Conservation (phyloP, 768 basidiomycete species). For the Termitomyces sp. region DNA sequence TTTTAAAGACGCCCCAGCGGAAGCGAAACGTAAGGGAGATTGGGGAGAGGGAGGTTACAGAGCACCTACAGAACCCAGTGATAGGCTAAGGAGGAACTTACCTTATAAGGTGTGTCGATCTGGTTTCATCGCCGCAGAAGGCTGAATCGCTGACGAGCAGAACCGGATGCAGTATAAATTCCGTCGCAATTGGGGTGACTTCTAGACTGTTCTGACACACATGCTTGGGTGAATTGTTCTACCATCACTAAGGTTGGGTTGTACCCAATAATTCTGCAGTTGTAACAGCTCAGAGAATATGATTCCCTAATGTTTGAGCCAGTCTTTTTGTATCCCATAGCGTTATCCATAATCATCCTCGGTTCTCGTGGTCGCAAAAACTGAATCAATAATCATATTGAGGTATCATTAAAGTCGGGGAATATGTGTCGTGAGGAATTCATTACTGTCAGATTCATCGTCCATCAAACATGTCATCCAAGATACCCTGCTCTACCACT, state of each 20-base stretch:
- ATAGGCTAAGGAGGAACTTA: conserved; percentile 78
- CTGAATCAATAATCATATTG: neutral
- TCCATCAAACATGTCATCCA: conserved; percentile 89
- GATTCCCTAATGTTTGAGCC: neutral
- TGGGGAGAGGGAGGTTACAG: conserved; percentile 76
- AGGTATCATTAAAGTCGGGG: conserved; percentile 13
- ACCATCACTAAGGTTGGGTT: neutral
- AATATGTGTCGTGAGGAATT: conserved; percentile 5
- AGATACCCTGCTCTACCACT: conserved; percentile 73
- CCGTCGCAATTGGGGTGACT: conserved; percentile 84
- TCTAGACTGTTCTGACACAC: conserved; percentile 32
- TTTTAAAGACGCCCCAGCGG: conserved; percentile 50
- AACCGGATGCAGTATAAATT: conserved; percentile 83
- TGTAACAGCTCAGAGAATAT: neutral
- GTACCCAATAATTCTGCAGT: neutral
- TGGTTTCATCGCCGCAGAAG: neutral
- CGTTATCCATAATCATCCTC: neutral
- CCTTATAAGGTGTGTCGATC: conserved; percentile 74
- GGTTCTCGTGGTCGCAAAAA: neutral
- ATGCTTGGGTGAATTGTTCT: conserved; percentile 1
- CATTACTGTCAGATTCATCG: conserved; percentile 30
- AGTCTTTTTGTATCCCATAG: neutral
- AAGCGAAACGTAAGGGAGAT: conserved; percentile 50
- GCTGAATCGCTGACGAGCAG: conserved; percentile 43
- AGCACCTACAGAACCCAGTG: conserved; percentile 63